A percentile compares a stretch with the other conserved stretches of the same genome.
These are phyloP conservation scores for Picea engelmannii DNA, from an alignment of 83 land plant genomes.

Conservation along the genomic window DNA sequence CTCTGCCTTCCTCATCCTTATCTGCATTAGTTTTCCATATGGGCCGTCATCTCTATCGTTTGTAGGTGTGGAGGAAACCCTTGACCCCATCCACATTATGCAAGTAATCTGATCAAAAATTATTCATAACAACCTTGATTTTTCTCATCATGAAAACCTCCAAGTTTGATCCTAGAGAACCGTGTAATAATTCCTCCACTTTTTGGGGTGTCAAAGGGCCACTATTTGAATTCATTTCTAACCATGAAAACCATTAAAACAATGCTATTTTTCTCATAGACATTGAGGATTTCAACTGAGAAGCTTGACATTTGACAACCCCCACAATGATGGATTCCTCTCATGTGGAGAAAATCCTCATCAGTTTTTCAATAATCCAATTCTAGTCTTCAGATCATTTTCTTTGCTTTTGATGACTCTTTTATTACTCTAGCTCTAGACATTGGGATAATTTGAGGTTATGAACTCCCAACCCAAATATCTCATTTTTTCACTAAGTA, in stretches of 20 bases:
- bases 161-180: neutral
- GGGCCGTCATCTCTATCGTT: too few relatives aligned
- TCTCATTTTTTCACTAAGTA: too few relatives aligned
- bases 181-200: neutral
- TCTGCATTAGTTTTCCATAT: too few relatives aligned
- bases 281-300: neutral
- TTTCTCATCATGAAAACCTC: neutral
- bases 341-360: neutral
- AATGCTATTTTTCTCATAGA: neutral
- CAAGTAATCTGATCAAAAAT: conserved; percentile 1
- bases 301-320: neutral
- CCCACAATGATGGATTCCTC: neutral
- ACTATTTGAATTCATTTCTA: neutral
- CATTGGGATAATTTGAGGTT: too few relatives aligned
- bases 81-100: conserved; percentile 24
- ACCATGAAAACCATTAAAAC: neutral
- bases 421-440: too few relatives aligned
- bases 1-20: too few relatives aligned
- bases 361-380: too few relatives aligned
- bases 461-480: too few relatives aligned
- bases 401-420: too few relatives aligned
- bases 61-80: neutral
- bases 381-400: too few relatives aligned
- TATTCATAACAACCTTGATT: neutral
- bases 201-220: neutral